These are phyloP conservation scores for Aspergillus fischeri DNA, from an alignment of 2,329 filamentous ascomycete species.

Conservation along the genomic window DNA sequence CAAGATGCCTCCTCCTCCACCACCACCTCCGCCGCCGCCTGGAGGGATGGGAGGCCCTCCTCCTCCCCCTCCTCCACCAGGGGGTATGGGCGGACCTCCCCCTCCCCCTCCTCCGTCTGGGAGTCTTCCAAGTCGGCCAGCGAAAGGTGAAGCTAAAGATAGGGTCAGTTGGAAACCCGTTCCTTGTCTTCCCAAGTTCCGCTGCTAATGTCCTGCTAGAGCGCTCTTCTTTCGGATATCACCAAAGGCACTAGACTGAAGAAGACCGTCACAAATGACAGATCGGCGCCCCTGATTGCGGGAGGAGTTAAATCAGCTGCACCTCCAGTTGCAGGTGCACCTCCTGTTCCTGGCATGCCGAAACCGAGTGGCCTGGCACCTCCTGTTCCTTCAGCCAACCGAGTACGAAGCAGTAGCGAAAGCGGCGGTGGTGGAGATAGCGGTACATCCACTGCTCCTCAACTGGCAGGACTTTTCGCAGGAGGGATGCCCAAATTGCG, in stretches of 20 bases:
- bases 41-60: conserved; percentile 57
- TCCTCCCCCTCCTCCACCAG: conserved; percentile 62
- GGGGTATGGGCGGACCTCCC: conserved; percentile 56
- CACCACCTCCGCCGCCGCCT: conserved; percentile 65
- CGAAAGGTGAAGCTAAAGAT: conserved; percentile 51
- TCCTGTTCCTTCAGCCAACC: conserved; percentile 60
- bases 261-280: conserved; percentile 87
- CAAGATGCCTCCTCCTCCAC: conserved; percentile 51
- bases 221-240: conserved; percentile 84
- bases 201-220: conserved; percentile 50
- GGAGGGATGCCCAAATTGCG: conserved; percentile 94
- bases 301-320: conserved; percentile 64
- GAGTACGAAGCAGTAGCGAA: conserved; percentile 82
- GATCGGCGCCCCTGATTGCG: conserved; percentile 72
- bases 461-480: conserved; percentile 82
- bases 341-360: conserved; percentile 25
- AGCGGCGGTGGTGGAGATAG: conserved; percentile 38
- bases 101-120: conserved; percentile 58
- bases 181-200: not conserved
- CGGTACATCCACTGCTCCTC: conserved; percentile 62
- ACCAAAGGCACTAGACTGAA: conserved; percentile 73
- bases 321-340: conserved; percentile 68
- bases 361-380: conserved; percentile 42
- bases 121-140: conserved; percentile 54
- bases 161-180: conserved; percentile 53